phyloP scores from a whole-genome alignment of 805 yeast species.

The Wickerhamomyces subpelliculosus region DNA sequence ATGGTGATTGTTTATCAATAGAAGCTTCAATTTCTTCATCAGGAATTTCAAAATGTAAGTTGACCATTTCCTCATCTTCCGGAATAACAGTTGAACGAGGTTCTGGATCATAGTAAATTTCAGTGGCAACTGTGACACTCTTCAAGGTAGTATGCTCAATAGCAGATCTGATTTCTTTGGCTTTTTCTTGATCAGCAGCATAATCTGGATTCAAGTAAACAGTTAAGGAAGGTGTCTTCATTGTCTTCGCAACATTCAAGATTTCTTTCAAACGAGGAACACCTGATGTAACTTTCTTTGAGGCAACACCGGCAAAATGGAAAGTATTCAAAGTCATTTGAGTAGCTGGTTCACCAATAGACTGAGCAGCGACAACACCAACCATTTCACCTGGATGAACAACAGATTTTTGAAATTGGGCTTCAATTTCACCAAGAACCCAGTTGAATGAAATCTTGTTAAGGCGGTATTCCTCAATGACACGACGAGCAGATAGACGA shows the following conservation, averaged over 20 bases:
- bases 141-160: conserved; percentile 93
- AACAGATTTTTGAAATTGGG: conserved; percentile 85
- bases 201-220: conserved; percentile 80
- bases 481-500: conserved; percentile 83
- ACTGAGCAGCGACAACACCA: conserved; percentile 95
- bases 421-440: conserved; percentile 91
- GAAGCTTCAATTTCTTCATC: conserved; percentile 96
- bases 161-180: conserved; percentile 92
- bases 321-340: conserved; percentile 96
- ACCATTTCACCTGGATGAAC: conserved; percentile 99
- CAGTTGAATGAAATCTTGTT: conserved; percentile 86
- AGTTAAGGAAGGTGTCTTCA: conserved; percentile 98
- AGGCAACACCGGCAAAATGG: conserved; percentile 97
- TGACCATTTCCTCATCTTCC: conserved; percentile 95
- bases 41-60: conserved; percentile 94
- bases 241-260: conserved; percentile 95
- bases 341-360: conserved; percentile 97
- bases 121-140: conserved; percentile 96
- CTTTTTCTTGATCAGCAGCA: conserved; percentile 85
- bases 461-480: conserved; percentile 83
- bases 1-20: conserved; percentile 92
- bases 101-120: conserved; percentile 96
- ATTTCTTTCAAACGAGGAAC: conserved; percentile 98
- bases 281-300: conserved; percentile 93
- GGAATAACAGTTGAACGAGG: conserved; percentile 95